A percentile compares a stretch with the other conserved stretches of the same genome.
phyloP scores from a whole-genome alignment of 768 basidiomycete species.

The Candolleomyces efflorescens region DNA sequence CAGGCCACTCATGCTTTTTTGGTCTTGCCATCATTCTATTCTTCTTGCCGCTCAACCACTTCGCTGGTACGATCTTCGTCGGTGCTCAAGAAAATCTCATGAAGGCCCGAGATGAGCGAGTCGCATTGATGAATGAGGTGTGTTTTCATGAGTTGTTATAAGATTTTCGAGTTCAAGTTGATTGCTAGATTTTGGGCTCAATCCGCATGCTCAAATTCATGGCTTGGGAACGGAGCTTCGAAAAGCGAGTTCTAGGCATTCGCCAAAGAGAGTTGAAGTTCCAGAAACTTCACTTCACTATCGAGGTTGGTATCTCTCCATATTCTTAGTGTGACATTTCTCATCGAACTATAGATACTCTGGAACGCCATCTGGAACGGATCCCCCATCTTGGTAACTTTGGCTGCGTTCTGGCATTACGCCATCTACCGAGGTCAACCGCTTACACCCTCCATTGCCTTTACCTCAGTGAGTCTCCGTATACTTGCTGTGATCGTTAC shows the following conservation, averaged over 20 bases:
- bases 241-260: conserved; percentile 64
- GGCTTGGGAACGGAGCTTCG: conserved; percentile 92
- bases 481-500: not conserved
- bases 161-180: not conserved
- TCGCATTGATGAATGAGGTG: conserved; percentile 83
- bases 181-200: conserved; percentile 67
- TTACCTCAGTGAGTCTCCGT: conserved; percentile 52
- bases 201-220: conserved; percentile 97
- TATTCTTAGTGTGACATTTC: not conserved
- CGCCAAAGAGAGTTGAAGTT: conserved; percentile 80
- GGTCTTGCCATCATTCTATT: conserved; percentile 74
- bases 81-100: conserved; percentile 73
- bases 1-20: conserved; percentile 66
- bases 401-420: conserved; percentile 68
- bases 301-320: conserved; percentile 49
- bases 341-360: conserved; percentile 25
- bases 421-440: conserved; percentile 63
- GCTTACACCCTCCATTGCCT: conserved; percentile 82
- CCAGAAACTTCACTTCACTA: conserved; percentile 82
- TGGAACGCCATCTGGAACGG: conserved; percentile 61
- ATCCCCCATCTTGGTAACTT: conserved; percentile 55
- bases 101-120: conserved; percentile 90
- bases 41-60: conserved; percentile 77
- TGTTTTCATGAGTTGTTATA: conserved; percentile 3
- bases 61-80: conserved; percentile 76